These are phyloP conservation scores for Penicillium carneum DNA, from an alignment of 2,329 filamentous ascomycete species.

Conservation along the genomic window DNA sequence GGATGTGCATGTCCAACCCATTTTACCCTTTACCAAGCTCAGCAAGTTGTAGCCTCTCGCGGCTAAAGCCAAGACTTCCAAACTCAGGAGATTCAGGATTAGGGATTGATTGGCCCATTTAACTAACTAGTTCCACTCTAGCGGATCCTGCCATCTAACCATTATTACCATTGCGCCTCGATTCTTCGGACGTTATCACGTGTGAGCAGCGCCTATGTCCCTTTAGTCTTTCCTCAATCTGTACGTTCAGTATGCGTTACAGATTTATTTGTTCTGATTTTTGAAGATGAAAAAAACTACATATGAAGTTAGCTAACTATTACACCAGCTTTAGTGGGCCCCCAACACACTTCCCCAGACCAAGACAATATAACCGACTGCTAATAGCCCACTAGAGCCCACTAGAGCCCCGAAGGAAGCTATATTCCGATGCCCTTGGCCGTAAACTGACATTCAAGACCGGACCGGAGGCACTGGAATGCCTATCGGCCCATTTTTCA, in stretches of 20 bases:
- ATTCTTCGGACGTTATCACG: constrained; percentile 2
- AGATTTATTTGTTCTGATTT: no score
- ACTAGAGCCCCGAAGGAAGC: constrained; percentile 1
- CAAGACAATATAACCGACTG: constrained; percentile 8
- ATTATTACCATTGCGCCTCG: constrained; percentile 2
- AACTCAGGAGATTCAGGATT: constrained; percentile 2
- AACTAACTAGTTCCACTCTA: constrained; percentile 7
- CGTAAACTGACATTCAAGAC: not conserved
- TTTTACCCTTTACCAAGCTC: not conserved
- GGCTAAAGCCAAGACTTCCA: constrained; percentile 1
- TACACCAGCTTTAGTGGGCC: not conserved
- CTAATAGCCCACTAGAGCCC: constrained; percentile 1
- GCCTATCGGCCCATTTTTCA: constrained; percentile 9
- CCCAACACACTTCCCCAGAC: not conserved
- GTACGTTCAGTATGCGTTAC: no score
- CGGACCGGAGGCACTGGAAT: constrained; percentile 2
- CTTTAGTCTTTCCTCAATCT: not conserved
- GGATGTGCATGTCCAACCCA: not conserved
- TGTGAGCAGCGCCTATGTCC: not conserved
- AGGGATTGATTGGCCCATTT: constrained; percentile 4
- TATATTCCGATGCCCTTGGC: not conserved
- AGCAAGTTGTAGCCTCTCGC: constrained; percentile 4
- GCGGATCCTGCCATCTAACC: constrained; percentile 4
- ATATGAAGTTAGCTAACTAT: not conserved
- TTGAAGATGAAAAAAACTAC: no score